A percentile compares a stretch with the other conserved stretches of the same genome.
phyloP scores from a whole-genome alignment of 2,329 filamentous ascomycete genomes.

The Ascochyta clinopodiicola region DNA sequence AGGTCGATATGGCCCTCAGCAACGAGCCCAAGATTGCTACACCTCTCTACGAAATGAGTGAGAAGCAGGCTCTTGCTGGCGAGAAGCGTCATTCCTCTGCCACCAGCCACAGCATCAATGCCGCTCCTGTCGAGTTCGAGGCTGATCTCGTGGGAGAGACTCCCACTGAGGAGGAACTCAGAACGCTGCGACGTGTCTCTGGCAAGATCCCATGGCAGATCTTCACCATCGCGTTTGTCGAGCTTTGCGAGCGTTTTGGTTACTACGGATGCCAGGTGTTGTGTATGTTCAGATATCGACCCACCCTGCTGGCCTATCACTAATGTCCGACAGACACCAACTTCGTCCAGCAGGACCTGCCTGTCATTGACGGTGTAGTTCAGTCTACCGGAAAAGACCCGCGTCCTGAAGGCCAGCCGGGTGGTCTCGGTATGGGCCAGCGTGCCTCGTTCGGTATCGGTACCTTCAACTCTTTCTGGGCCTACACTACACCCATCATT shows the following conservation, averaged over 20 bases:
- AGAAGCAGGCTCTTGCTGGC: slow-evolving; percentile 39
- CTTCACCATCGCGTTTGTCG: slow-evolving; percentile 74
- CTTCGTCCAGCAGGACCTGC: slow-evolving; percentile 48
- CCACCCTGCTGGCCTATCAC: background rate
- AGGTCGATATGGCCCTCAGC: slow-evolving; percentile 44
- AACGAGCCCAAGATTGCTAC: slow-evolving; percentile 44
- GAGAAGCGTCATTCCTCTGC: slow-evolving; percentile 33
- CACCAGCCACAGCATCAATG: slow-evolving; percentile 26
- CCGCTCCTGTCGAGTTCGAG: slow-evolving; percentile 38
- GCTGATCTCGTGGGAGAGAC: slow-evolving; percentile 45
- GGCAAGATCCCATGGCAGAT: slow-evolving; percentile 70
- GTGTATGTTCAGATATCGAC: slow-evolving; percentile 54
- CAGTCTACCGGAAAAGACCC: slow-evolving; percentile 42
- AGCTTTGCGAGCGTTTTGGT: slow-evolving; percentile 77
- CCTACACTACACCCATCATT: slow-evolving; percentile 52
- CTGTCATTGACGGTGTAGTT: slow-evolving; percentile 43
- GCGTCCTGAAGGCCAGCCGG: slow-evolving; percentile 39
- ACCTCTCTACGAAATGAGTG: slow-evolving; percentile 40
- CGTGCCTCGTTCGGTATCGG: slow-evolving; percentile 46
- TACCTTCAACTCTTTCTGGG: slow-evolving; percentile 51
- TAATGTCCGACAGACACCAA: slow-evolving; percentile 44
- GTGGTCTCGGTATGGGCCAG: slow-evolving; percentile 47
- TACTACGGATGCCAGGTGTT: slow-evolving; percentile 76
- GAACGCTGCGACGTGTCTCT: slow-evolving; percentile 67
- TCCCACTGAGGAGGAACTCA: slow-evolving; percentile 68